A percentile compares a stretch with the other conserved stretches of the same genome.
These are phyloP conservation scores for Epichloe sibirici DNA, from an alignment of 2,329 filamentous ascomycete genomes.

Conservation along the genomic window DNA sequence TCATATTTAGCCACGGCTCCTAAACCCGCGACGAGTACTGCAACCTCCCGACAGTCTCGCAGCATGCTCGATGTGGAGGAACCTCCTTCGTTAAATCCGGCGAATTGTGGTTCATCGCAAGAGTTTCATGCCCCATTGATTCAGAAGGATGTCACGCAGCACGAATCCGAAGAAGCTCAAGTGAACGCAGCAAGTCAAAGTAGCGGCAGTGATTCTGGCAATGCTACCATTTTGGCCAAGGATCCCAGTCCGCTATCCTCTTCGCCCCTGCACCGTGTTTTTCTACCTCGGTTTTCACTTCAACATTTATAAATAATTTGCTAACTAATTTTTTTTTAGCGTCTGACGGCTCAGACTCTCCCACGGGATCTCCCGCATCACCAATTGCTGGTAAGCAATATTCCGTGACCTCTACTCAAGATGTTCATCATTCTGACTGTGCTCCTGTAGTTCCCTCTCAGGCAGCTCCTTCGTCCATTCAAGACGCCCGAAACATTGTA, in stretches of 20 bases:
- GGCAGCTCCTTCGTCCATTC: constrained; percentile 30
- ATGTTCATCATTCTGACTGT: constrained; percentile 25
- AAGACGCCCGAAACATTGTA: constrained; percentile 86
- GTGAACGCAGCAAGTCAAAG: background rate
- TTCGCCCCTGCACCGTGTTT: constrained; percentile 19
- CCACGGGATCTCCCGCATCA: constrained; percentile 29
- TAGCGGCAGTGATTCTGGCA: background rate
- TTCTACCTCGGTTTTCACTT: constrained; percentile 1
- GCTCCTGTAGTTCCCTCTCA: constrained; percentile 21
- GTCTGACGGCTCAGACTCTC: constrained; percentile 32
- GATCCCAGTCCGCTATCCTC: constrained; percentile 10
- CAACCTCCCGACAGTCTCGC: constrained; percentile 25
- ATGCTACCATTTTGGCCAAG: background rate
- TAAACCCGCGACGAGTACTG: constrained; percentile 6
- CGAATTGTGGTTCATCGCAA: constrained; percentile 32
- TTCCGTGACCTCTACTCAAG: constrained; percentile 15
- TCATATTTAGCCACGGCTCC: constrained; percentile 4
- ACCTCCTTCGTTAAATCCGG: constrained; percentile 31
- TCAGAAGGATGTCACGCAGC: constrained; percentile 11
- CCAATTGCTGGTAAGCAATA: constrained; percentile 27
- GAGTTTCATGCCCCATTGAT: constrained; percentile 28
- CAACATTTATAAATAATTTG: background rate
- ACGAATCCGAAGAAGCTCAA: background rate
- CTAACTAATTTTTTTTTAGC: constrained; percentile 19
- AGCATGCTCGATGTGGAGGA: constrained; percentile 44